A percentile compares a stretch with the other conserved stretches of the same genome.
Evolutionary conservation across 257 asterid genomes (phyloP).

Genomic region (Knoxia roxburghii): DNA sequence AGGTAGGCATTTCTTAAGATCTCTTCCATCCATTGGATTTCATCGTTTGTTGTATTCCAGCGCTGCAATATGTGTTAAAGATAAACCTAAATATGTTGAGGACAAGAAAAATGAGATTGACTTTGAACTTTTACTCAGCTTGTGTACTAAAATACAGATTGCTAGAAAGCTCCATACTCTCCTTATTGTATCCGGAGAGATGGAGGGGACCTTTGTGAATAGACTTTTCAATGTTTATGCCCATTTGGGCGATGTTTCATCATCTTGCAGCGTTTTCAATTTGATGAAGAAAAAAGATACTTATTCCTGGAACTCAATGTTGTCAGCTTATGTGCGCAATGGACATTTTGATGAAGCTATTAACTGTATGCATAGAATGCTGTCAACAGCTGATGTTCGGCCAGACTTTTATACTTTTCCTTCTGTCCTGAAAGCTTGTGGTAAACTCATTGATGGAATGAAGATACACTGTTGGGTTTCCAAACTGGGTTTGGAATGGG

Average conservation of each 20-base stretch:
- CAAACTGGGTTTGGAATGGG: slow-evolving; percentile 71
- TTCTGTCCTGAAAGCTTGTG: slow-evolving; percentile 63
- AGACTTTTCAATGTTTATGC: slow-evolving; percentile 61
- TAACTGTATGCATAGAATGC: slow-evolving; percentile 51
- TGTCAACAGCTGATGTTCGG: slow-evolving; percentile 43
- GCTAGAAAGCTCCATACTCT: slow-evolving; percentile 59
- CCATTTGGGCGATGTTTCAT: slow-evolving; percentile 51
- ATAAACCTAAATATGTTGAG: slow-evolving; percentile 24
- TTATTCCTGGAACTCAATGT: slow-evolving; percentile 16
- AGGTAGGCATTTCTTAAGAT: slow-evolving; percentile 27
- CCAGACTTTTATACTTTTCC: slow-evolving; percentile 84
- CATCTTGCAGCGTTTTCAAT: slow-evolving; percentile 43
- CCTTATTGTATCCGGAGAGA: slow-evolving; percentile 63
- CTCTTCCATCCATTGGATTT: slow-evolving; percentile 4
- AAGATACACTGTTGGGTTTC: slow-evolving; percentile 65
- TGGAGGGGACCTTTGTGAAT: slow-evolving; percentile 20
- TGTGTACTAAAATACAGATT: slow-evolving; percentile 38
- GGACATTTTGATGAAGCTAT: slow-evolving; percentile 48
- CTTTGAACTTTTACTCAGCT: slow-evolving; percentile 34
- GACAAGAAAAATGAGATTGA: slow-evolving; percentile 29
- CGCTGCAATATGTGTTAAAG: slow-evolving; percentile 26
- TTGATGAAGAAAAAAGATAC: slow-evolving; percentile 49
- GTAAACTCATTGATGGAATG: slow-evolving; percentile 43
- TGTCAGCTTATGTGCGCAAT: slow-evolving; percentile 24
- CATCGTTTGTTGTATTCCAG: slow-evolving; percentile 17